These are phyloP conservation scores for Globisporangium polare DNA, from an alignment of 352 stramenopile genomes.

Conservation along the genomic window DNA sequence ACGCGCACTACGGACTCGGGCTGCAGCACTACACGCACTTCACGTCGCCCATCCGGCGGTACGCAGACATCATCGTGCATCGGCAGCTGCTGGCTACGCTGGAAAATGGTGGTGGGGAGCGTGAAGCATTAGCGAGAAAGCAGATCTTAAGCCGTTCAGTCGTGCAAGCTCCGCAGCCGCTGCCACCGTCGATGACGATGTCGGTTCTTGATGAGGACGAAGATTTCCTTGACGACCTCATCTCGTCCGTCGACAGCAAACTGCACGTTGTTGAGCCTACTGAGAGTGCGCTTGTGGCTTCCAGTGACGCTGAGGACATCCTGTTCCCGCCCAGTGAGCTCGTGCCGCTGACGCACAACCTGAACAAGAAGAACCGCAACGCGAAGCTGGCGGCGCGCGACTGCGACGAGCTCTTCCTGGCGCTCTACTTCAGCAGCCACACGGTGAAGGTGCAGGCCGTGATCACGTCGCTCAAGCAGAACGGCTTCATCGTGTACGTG, in stretches of 20 bases:
- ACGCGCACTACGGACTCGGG: constrained; percentile 86
- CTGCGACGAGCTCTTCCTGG: constrained; percentile 91
- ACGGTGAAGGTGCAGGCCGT: constrained; percentile 80
- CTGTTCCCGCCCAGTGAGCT: constrained; percentile 63
- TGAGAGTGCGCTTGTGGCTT: not conserved
- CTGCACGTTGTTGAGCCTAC: constrained; percentile 25
- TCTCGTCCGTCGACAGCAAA: constrained; percentile 59
- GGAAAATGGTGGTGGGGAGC: not conserved
- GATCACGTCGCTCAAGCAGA: constrained; percentile 88
- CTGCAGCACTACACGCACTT: constrained; percentile 92
- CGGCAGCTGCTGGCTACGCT: constrained; percentile 78
- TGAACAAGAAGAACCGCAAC: constrained; percentile 90
- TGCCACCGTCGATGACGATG: constrained; percentile 44
- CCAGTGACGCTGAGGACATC: constrained; percentile 13
- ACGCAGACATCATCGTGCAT: constrained; percentile 91
- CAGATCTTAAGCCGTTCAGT: not conserved
- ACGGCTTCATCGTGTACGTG: constrained; percentile 92
- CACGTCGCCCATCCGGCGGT: constrained; percentile 89
- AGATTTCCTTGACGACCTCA: constrained; percentile 61
- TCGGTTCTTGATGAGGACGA: constrained; percentile 62
- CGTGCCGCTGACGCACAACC: constrained; percentile 70
- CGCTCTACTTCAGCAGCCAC: constrained; percentile 91
- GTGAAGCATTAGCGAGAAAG: not conserved
- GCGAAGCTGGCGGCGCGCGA: constrained; percentile 86
- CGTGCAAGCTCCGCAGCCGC: constrained; percentile 1